phyloP scores from a whole-genome alignment of 2,329 filamentous ascomycete genomes.

The Aspergillus alliaceus region DNA sequence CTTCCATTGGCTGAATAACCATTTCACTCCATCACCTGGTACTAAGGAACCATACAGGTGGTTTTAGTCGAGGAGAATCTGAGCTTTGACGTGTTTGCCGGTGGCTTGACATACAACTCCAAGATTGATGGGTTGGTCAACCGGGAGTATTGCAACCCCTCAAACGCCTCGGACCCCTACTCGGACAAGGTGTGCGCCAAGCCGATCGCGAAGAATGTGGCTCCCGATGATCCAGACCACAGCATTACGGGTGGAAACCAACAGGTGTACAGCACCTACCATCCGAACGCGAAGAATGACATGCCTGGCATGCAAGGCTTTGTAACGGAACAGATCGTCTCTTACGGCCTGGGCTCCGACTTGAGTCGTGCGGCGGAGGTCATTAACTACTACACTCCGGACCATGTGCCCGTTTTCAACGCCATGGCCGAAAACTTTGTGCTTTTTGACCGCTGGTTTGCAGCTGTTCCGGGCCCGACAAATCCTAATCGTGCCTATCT shows the following conservation, averaged over 20 bases:
- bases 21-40: not conserved
- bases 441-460: slow-evolving; percentile 48
- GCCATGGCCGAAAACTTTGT: slow-evolving; percentile 46
- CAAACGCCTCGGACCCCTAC: slow-evolving; percentile 27
- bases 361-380: slow-evolving; percentile 41
- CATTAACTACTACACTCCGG: slow-evolving; percentile 46
- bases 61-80: slow-evolving; percentile 48
- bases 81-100: slow-evolving; percentile 43
- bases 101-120: slow-evolving; percentile 39
- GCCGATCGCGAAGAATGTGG: slow-evolving; percentile 38
- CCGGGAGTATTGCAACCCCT: slow-evolving; percentile 41
- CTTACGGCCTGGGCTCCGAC: slow-evolving; percentile 34
- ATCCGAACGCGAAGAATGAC: slow-evolving; percentile 27
- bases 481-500: slow-evolving; percentile 40
- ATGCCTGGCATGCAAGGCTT: slow-evolving; percentile 41
- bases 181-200: slow-evolving; percentile 37
- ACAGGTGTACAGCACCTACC: slow-evolving; percentile 42
- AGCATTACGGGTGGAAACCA: slow-evolving; percentile 45
- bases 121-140: slow-evolving; percentile 37
- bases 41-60: slow-evolving; percentile 18
- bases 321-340: slow-evolving; percentile 43
- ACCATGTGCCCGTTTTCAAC: slow-evolving; percentile 43
- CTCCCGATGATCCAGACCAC: slow-evolving; percentile 46
- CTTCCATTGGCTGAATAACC: not conserved
- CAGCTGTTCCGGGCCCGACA: slow-evolving; percentile 41